Base-by-base conservation (phyloP, 73 alveolate species). In the Paraurostyla sp. region DNA sequence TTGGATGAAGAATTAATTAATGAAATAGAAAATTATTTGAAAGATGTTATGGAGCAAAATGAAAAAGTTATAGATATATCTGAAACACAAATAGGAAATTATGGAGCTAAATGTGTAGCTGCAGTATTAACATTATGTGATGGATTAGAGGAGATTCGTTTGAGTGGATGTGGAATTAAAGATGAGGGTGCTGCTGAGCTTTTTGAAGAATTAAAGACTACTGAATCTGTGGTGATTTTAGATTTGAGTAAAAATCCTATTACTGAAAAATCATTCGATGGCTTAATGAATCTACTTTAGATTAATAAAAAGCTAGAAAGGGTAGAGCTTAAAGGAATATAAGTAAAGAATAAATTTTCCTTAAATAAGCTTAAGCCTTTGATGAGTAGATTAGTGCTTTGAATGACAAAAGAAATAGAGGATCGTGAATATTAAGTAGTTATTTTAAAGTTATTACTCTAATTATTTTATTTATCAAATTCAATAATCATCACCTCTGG, bases 401-500 rank as follows among this genome's bases (percentile, higher is more conserved):
- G n/a, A n/a, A n/a, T n/a, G n/a, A n/a, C 38, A 33, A 38, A 2
- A 38, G 82, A 65, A 18, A 40, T 22, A 9, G 20, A 65, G 18
- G 7, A 32, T 13, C 11, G 71, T 22, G 46, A 62, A 9, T n/a
- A n/a, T 56, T 56, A 11, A 15, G 71, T 22, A 16, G 73, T 16
- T 33, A 35, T 45, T 71, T 71, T 45, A 42, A 18, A 27, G 33
- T 40, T 35, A 13, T 15, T 15, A 33, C 35, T 23, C 36, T 56
- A 56, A 56, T 56, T 56, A 11, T 51, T 13, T n/a, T 6, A 35
- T 46, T 87, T 16, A 16, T 56, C 57, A 50, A 48, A 27, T 50
- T 96, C 95, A 98, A 87, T 94, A 96, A 92, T 97, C 99, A 91
- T 96, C 99, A 29, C 99, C 99, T 85, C 97, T 94, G 30, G 99